A percentile compares a stretch with the other conserved stretches of the same genome.
These are phyloP conservation scores for Stenogyne calaminthoides DNA, from an alignment of 305 asterid species.

Conservation along the genomic window DNA sequence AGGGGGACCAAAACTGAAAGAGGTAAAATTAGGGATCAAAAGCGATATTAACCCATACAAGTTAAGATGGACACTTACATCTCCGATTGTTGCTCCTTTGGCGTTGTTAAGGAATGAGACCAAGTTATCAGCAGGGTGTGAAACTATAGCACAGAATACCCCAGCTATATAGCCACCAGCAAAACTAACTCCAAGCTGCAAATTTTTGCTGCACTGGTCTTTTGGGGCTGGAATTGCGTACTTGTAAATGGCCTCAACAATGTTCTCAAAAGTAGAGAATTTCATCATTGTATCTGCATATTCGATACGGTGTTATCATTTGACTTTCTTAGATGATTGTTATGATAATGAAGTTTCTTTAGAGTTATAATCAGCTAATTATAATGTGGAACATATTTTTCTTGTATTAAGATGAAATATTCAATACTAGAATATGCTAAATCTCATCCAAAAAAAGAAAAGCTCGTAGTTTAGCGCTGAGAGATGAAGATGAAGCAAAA, in stretches of 20 bases:
- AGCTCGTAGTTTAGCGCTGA: neutral
- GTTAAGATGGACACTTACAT: constrained; percentile 47
- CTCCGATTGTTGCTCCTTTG: constrained; percentile 83
- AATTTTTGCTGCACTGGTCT: constrained; percentile 69
- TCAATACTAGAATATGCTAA: neutral
- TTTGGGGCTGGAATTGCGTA: constrained; percentile 73
- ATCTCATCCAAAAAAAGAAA: neutral
- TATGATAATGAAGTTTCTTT: too few species aligned
- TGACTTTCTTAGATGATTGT: neutral
- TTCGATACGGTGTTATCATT: constrained; percentile 2
- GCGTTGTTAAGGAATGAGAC: constrained; percentile 96
- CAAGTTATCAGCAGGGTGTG: constrained; percentile 96
- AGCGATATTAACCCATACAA: neutral
- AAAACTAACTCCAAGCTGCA: constrained; percentile 90
- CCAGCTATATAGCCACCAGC: constrained; percentile 92
- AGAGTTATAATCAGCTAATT: neutral
- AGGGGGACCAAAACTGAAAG: too few species aligned
- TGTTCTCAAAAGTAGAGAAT: constrained; percentile 80
- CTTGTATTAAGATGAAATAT: neutral
- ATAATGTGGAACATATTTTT: neutral
- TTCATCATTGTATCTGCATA: constrained; percentile 96
- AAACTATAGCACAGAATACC: constrained; percentile 75
- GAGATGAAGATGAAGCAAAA: neutral
- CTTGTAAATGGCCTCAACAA: constrained; percentile 74
- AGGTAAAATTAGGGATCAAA: too few species aligned